A percentile compares a stretch with the other conserved stretches of the same genome.
phyloP scores from a whole-genome alignment of 176 grass and related monocot species.

The Carex scoparia region DNA sequence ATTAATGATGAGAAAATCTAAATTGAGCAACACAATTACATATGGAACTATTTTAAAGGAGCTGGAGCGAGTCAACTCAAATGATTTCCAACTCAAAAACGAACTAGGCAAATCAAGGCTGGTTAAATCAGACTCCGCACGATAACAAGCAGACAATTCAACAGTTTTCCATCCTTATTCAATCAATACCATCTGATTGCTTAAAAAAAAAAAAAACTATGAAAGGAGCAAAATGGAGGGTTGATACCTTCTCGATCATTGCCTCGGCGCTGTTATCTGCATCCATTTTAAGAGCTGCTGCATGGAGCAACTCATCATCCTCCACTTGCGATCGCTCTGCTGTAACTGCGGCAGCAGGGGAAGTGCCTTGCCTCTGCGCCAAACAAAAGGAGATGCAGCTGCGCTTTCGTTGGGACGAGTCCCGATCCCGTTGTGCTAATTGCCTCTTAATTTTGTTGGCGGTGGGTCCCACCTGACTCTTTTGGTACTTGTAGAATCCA shows the following conservation, averaged over 20 bases:
- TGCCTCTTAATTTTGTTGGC: not conserved
- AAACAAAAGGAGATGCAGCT: not conserved
- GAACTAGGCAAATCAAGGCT: not conserved
- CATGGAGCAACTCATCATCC: not conserved
- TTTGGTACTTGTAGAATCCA: not conserved
- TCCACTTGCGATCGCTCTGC: not conserved
- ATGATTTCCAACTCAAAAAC: not conserved
- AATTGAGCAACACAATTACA: not conserved
- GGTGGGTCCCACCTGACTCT: not conserved
- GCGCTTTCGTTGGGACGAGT: not conserved
- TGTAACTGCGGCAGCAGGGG: not conserved
- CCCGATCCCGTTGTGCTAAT: not conserved
- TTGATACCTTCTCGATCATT: conserved; percentile 5
- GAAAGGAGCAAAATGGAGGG: not conserved
- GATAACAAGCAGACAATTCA: not conserved
- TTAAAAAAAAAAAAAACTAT: not conserved
- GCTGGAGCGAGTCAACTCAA: not conserved
- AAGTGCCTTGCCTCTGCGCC: not conserved
- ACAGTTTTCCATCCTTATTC: not conserved
- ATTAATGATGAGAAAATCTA: not conserved
- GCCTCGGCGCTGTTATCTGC: conserved; percentile 3
- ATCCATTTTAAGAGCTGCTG: not conserved
- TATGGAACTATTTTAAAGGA: not conserved
- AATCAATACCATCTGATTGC: not conserved
- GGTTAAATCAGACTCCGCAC: not conserved